These are phyloP conservation scores for Cryoendolithus antarcticus DNA, from an alignment of 2,329 filamentous ascomycete genomes.

Conservation along the genomic window DNA sequence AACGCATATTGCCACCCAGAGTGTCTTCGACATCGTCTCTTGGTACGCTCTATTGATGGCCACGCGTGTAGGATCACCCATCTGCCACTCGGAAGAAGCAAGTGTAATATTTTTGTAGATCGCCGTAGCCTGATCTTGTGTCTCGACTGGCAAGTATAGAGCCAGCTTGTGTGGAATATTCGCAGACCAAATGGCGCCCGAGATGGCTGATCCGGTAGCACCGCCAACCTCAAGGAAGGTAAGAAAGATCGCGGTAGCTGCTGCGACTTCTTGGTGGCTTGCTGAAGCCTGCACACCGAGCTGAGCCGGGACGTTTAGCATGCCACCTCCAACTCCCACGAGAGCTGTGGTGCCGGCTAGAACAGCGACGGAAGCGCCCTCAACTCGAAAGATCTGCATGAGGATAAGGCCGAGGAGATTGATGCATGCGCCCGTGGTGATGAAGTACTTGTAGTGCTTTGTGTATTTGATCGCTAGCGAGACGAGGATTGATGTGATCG, in stretches of 20 bases:
- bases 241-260: slow-evolving; percentile 44
- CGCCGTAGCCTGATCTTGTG: slow-evolving; percentile 29
- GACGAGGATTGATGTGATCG: slow-evolving; percentile 48
- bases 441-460: slow-evolving; percentile 48
- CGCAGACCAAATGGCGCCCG: slow-evolving; percentile 41
- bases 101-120: slow-evolving; percentile 42
- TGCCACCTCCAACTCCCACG: slow-evolving; percentile 43
- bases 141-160: slow-evolving; percentile 37
- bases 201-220: slow-evolving; percentile 41
- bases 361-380: slow-evolving; percentile 31
- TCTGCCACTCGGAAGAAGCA: slow-evolving; percentile 40
- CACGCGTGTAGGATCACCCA: slow-evolving; percentile 43
- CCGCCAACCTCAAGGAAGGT: slow-evolving; percentile 43
- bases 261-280: slow-evolving; percentile 40
- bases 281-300: slow-evolving; percentile 43
- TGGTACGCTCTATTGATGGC: slow-evolving; percentile 55
- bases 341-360: slow-evolving; percentile 41
- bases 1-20: slow-evolving; percentile 42
- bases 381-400: slow-evolving; percentile 41
- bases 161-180: slow-evolving; percentile 38
- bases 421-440: slow-evolving; percentile 43
- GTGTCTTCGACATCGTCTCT: slow-evolving; percentile 49
- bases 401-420: slow-evolving; percentile 43
- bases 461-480: slow-evolving; percentile 52
- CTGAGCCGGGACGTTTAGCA: slow-evolving; percentile 45